A percentile compares a stretch with the other conserved stretches of the same genome.
These are phyloP conservation scores for Geranium brycei DNA, from an alignment of 345 rosid genomes.

Conservation along the genomic window DNA sequence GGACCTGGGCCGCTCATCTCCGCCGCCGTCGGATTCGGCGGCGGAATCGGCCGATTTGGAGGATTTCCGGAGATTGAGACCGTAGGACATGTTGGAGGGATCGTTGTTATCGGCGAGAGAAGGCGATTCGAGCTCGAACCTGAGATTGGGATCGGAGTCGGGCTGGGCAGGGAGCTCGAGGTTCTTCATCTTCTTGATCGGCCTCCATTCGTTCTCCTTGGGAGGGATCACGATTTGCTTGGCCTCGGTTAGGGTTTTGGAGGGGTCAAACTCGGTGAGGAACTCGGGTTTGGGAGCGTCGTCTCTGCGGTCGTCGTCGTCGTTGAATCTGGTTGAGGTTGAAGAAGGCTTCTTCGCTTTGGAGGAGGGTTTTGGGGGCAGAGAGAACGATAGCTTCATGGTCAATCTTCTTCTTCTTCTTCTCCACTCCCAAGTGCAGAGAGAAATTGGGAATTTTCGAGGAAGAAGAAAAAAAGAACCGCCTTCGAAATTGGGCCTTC, in stretches of 20 bases:
- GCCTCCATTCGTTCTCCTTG: conserved; percentile 40
- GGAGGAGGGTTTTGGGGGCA: conserved; percentile 27
- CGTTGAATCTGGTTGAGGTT: conserved; percentile 6
- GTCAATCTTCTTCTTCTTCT: not conserved
- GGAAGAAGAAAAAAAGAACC: too few species aligned
- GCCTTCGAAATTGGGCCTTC: too few species aligned
- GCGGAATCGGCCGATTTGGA: not conserved
- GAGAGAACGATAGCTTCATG: conserved; percentile 57
- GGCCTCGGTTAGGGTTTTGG: conserved; percentile 26
- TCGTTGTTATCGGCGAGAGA: conserved; percentile 12
- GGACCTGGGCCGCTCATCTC: conserved; percentile 3
- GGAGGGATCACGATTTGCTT: conserved; percentile 39
- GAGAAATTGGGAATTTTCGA: too few species aligned
- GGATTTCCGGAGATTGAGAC: conserved; percentile 46
- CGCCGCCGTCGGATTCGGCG: not conserved
- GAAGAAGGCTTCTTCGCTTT: conserved; percentile 18
- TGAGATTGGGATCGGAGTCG: conserved; percentile 23
- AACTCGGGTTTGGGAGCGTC: conserved; percentile 16
- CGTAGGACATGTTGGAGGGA: conserved; percentile 26
- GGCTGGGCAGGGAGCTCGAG: conserved; percentile 35
- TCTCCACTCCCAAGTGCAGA: not conserved
- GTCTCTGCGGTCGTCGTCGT: conserved; percentile 12
- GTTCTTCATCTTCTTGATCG: conserved; percentile 52
- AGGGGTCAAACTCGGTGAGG: conserved; percentile 50
- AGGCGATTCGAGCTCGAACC: conserved; percentile 35